Base-by-base conservation (phyloP, 164 flowering plant species). In the Magnolia sinica region DNA sequence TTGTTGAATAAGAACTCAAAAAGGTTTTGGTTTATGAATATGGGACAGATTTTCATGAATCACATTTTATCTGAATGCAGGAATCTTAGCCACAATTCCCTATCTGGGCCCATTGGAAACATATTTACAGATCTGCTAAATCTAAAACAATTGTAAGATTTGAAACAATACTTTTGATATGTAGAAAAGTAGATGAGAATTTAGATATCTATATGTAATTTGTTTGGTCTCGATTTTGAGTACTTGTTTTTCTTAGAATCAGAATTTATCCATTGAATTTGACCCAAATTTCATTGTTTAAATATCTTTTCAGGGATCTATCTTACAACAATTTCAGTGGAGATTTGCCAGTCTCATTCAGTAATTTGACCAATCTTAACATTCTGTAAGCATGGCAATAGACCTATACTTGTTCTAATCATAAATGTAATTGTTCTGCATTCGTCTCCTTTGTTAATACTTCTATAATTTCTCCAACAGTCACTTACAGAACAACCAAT, bases 301-400 rank as follows among this genome's bases (percentile, higher is more conserved):
- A 59, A 59, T 37, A 5, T 37, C 68, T 23, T 78, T 78, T 24
- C 87, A 94, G 97, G 97, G 97, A 94, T 79, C 74, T 94, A 64
- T 92, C 97, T 5, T 81, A 79, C 83, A 92, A 94, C 81, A 76
- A 82, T 73, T 87, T 92, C 66, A 80, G 84, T 23, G 96, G 96
- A 76, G 98, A 94, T 82, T 86, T 92, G 8, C 98, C 98, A 8
- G 83, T 82, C 76, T 92, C 98, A 73, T 89, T 92, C 79, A 83
- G 75, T 80, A 73, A 86, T 63, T 70, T 92, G 86, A 85, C 75
- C 68, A 92, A 84, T 80, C 91, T 94, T 73, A 80, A 84, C 16
- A 76, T 67, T 81, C 79, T 94, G 98, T 94, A 76, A 86, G 51
- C 64, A 45, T 76, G 64, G 8, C 11, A 73, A 37, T 37, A 5